These are phyloP conservation scores for Pyronema omphalodes DNA, from an alignment of 495 filamentous ascomycete genomes.

Conservation along the genomic window DNA sequence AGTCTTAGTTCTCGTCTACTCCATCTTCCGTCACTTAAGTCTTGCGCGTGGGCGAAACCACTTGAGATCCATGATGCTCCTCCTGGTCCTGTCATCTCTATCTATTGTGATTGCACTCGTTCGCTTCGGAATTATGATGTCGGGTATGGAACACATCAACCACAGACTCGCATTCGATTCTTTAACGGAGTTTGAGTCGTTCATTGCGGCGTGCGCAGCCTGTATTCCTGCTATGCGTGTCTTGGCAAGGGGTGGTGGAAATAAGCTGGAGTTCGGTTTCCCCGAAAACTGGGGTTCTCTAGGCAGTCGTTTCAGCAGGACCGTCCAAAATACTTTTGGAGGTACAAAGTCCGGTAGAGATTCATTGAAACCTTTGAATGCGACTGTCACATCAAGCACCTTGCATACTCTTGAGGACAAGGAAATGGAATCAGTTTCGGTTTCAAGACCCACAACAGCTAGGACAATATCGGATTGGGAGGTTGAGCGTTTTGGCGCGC, in stretches of 20 bases:
- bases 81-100: not conserved
- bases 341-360: not conserved
- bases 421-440: too few relatives aligned
- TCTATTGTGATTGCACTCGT: not conserved
- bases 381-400: too few relatives aligned
- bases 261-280: not conserved
- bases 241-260: not conserved
- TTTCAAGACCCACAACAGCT: not conserved
- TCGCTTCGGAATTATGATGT: constrained; percentile 2
- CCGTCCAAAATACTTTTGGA: not conserved
- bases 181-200: constrained; percentile 4
- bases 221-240: constrained; percentile 7
- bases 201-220: constrained; percentile 2
- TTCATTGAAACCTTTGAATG: not conserved
- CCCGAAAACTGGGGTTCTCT: not conserved
- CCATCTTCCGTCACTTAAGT: constrained; percentile 5
- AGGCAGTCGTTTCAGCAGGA: not conserved
- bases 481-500: not conserved
- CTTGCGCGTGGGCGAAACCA: not conserved
- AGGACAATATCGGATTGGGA: not conserved
- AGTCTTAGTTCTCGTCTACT: not conserved
- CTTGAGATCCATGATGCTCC: not conserved
- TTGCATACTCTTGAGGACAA: too few relatives aligned
- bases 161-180: constrained; percentile 4
- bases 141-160: constrained; percentile 1